Conservation (phyloP, 129 eudicot species). For the Flaveria robusta region DNA sequence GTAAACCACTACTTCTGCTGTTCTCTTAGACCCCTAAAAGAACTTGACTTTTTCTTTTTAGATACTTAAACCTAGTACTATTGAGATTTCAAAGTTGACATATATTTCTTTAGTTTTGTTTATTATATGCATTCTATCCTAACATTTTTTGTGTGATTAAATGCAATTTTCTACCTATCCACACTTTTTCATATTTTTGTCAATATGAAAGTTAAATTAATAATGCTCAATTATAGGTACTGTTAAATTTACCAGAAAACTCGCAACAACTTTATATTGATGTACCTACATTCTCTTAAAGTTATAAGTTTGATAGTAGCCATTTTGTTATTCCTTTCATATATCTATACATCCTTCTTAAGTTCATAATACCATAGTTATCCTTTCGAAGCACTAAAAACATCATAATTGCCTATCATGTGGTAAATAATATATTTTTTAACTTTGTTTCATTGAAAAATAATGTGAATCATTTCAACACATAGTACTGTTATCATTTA, state of each 20-base stretch:
- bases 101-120: not conserved
- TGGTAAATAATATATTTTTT: not conserved
- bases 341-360: not conserved
- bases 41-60: slow-evolving; percentile 1
- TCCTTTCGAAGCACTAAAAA: not conserved
- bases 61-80: not conserved
- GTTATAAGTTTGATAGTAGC: not conserved
- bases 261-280: not conserved
- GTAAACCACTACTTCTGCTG: not conserved
- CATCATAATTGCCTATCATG: not conserved
- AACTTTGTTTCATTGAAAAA: not conserved
- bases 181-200: not conserved
- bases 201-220: not conserved
- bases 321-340: too few species aligned
- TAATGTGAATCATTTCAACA: not conserved
- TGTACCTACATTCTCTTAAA: not conserved
- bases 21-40: slow-evolving; percentile 6
- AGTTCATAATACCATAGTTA: not conserved
- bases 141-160: not conserved
- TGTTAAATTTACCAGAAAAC: not conserved
- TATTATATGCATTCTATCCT: not conserved
- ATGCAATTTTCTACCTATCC: not conserved
- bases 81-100: slow-evolving; percentile 16
- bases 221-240: not conserved
- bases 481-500: not conserved